phyloP scores from a whole-genome alignment of 2,329 filamentous ascomycete genomes.

The Phaeosphaeriaceae sp. region DNA sequence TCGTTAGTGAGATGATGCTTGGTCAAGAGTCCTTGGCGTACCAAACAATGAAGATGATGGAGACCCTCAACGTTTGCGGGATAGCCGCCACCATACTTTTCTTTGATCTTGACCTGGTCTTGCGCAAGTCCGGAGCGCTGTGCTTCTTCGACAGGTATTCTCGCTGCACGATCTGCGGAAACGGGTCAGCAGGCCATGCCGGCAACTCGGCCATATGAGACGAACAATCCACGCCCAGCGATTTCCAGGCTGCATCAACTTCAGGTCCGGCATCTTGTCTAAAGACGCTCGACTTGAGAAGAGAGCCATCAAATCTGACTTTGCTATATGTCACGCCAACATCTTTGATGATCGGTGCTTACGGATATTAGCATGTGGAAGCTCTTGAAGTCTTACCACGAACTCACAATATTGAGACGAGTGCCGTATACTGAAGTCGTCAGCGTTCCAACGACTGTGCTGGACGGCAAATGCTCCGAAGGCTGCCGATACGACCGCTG shows the following conservation, averaged over 20 bases:
- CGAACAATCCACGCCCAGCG: constrained; percentile 60
- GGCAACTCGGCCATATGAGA: background rate
- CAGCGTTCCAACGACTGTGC: constrained; percentile 18
- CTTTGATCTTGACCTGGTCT: constrained; percentile 64
- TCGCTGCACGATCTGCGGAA: constrained; percentile 42
- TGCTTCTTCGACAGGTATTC: constrained; percentile 60
- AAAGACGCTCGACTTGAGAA: constrained; percentile 62
- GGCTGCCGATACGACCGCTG: constrained; percentile 25
- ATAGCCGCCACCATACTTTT: constrained; percentile 66
- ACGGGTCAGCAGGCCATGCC: background rate
- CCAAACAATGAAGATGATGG: constrained; percentile 66
- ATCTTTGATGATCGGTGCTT: constrained; percentile 47
- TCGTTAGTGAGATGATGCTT: constrained; percentile 1
- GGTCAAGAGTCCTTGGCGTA: constrained; percentile 27
- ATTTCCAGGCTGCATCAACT: constrained; percentile 66
- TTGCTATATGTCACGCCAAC: constrained; percentile 50
- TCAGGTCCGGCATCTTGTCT: constrained; percentile 59
- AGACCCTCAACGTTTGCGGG: constrained; percentile 64
- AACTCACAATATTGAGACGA: constrained; percentile 43
- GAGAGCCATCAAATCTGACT: constrained; percentile 63
- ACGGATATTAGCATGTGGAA: constrained; percentile 1
- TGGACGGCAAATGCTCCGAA: constrained; percentile 30
- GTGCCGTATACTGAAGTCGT: constrained; percentile 36
- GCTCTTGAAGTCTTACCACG: background rate
- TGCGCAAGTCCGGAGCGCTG: constrained; percentile 56